Base-by-base conservation (phyloP, 768 basidiomycete species). In the Hygrophorus pudorinus region DNA sequence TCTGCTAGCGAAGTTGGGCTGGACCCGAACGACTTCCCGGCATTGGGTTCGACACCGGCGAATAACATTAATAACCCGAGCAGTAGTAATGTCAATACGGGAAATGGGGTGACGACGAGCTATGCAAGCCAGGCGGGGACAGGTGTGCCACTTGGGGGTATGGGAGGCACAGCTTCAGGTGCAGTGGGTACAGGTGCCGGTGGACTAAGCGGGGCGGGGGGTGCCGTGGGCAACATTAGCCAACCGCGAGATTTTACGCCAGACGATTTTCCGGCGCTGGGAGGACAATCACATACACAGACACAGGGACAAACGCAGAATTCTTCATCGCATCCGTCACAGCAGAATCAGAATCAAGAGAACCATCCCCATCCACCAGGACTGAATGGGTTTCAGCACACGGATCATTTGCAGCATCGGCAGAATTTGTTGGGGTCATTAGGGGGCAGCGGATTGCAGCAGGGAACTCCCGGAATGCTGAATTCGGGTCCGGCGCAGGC, bases 11-110 rank as follows among this genome's bases (percentile, higher is more conserved):
- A 88, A 57, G 79, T 85, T 47, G 82, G 80, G 14, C 76, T 88
- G 31, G 87, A 89, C 67, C 85, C 79, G 27, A 87, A 85, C 56
- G 87, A 88, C 62, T 88, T 89, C 53, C 87, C 87, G n/a, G 86
- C 85, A 11, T 75, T 90, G 14, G 87, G 87, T 32, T 79, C 80
- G 34, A 71, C 73, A 11, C 72, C 65, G 51, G 65, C 70, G 52
- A 67, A 68, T 7, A 24, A 24, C 48, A 64, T 57, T 39, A 66
- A 59, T 44, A 67, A 65, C 31, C 62, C 61, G 34, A 65, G 49
- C 53, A 66, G 57, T 34, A 65, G 62, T 34, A 64, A 55, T 38
- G 67, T 61, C 30, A 65, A 56, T 38, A 53, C 55, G 14, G 57
- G 59, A 33, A 57, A 60, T 21, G 57, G 60, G 28, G 61, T 56